Conservation (phyloP, 352 stramenopile genomes). For the Pythium pyrilobum region DNA sequence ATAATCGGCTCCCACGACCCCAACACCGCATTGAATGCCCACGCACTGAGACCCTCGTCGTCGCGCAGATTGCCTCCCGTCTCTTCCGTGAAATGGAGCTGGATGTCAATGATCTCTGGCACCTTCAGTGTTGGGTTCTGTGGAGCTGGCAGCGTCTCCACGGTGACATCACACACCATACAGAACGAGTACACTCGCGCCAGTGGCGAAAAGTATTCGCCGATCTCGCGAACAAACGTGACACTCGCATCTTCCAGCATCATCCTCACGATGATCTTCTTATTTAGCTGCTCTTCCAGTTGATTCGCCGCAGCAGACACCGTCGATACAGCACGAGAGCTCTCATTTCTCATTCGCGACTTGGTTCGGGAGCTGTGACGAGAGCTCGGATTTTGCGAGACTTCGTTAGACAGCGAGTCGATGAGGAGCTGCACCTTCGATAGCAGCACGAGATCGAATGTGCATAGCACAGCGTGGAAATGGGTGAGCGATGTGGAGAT, state of each 20-base stretch:
- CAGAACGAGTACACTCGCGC: slow-evolving; percentile 59
- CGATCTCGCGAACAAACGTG: slow-evolving; percentile 69
- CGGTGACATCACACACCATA: slow-evolving; percentile 55
- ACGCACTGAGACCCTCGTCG: slow-evolving; percentile 72
- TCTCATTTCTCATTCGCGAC: neutral
- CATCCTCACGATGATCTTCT: slow-evolving; percentile 38
- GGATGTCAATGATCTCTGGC: slow-evolving; percentile 23
- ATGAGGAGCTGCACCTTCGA: slow-evolving; percentile 15
- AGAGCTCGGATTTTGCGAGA: neutral
- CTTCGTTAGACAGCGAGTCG: slow-evolving; percentile 12
- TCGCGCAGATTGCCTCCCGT: slow-evolving; percentile 35
- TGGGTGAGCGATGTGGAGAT: slow-evolving; percentile 59
- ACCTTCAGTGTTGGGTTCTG: neutral
- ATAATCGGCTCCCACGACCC: slow-evolving; percentile 77
- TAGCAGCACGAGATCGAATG: slow-evolving; percentile 50
- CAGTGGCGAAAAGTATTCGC: slow-evolving; percentile 66
- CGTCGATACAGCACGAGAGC: slow-evolving; percentile 1
- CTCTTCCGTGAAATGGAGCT: slow-evolving; percentile 60
- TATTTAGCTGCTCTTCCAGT: slow-evolving; percentile 3
- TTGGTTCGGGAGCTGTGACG: slow-evolving; percentile 7
- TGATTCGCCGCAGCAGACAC: neutral
- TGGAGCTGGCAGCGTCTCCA: slow-evolving; percentile 17
- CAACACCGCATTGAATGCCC: slow-evolving; percentile 69
- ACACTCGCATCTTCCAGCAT: slow-evolving; percentile 63
- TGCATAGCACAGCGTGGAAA: slow-evolving; percentile 62